Evolutionary conservation across 192 early-diverging fungal species (phyloP).

Genomic region (Mortierella antarctica): DNA sequence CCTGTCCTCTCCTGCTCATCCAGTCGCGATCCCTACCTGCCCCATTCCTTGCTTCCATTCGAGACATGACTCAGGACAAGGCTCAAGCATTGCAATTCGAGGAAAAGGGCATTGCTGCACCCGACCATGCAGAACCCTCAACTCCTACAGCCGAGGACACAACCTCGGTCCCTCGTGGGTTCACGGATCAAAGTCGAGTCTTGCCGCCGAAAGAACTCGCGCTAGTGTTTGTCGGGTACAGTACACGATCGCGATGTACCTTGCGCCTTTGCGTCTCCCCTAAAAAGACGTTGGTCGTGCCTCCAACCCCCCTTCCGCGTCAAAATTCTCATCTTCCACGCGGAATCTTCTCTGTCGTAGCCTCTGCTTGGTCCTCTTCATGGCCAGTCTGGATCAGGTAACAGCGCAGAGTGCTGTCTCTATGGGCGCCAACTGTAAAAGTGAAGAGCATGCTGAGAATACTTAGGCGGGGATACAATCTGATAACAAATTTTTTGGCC

Average conservation of each 20-base stretch:
- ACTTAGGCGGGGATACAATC: too few relatives aligned
- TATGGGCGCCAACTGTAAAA: not conserved
- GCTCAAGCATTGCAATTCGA: not conserved
- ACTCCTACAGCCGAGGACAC: not conserved
- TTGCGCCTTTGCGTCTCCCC: not conserved
- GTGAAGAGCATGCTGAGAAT: too few relatives aligned
- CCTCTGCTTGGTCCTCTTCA: slow-evolving; percentile 25
- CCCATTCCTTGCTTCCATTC: slow-evolving; percentile 1
- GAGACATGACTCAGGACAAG: slow-evolving; percentile 15
- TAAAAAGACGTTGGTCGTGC: not conserved
- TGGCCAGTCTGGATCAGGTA: slow-evolving; percentile 48
- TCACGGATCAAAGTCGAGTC: slow-evolving; percentile 34
- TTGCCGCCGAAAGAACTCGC: slow-evolving; percentile 35
- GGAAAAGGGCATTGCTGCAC: not conserved
- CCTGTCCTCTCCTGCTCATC: not conserved
- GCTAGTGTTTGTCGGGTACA: slow-evolving; percentile 30
- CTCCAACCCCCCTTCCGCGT: too few relatives aligned
- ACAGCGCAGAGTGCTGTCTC: not conserved
- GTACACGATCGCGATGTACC: not conserved
- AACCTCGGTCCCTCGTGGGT: slow-evolving; percentile 5
- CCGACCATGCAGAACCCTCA: not conserved
- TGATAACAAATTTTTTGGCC: not conserved
- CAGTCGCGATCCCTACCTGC: too few relatives aligned
- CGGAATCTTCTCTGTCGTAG: not conserved
- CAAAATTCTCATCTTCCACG: not conserved